Conservation (phyloP, 805 yeast species). For the Zygoascus ofunaensis region DNA sequence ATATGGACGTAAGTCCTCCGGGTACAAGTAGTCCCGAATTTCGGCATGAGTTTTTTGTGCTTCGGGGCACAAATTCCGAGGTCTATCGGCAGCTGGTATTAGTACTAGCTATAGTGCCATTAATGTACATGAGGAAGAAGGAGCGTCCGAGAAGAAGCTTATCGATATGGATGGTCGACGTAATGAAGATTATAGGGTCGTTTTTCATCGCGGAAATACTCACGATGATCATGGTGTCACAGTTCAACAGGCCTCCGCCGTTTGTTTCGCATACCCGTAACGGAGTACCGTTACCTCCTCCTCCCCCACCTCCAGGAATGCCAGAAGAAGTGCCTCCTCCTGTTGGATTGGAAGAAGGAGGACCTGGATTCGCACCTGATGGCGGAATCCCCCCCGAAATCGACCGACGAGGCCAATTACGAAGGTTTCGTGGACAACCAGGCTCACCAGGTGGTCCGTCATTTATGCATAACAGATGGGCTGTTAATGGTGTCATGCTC, state of each 20-base stretch:
- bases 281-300: background rate
- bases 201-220: slow-evolving; percentile 6
- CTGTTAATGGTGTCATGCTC: background rate
- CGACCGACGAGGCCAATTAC: background rate
- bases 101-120: slow-evolving; percentile 7
- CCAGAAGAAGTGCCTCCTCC: background rate
- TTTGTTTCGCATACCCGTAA: background rate
- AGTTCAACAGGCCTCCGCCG: background rate
- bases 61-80: background rate
- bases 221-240: background rate
- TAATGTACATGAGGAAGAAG: slow-evolving; percentile 5
- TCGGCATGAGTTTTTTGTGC: background rate
- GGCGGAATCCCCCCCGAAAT: background rate
- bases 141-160: slow-evolving; percentile 11
- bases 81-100: slow-evolving; percentile 2
- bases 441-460: background rate
- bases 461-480: background rate
- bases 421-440: background rate
- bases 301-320: background rate
- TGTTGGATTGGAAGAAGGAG: background rate
- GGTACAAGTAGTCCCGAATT: background rate
- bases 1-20: background rate
- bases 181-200: slow-evolving; percentile 4
- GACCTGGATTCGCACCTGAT: background rate
- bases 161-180: slow-evolving; percentile 9